Base-by-base conservation (phyloP, 1,284 basidiomycete species). In the Sporisorium iseilematis-ciliati region DNA sequence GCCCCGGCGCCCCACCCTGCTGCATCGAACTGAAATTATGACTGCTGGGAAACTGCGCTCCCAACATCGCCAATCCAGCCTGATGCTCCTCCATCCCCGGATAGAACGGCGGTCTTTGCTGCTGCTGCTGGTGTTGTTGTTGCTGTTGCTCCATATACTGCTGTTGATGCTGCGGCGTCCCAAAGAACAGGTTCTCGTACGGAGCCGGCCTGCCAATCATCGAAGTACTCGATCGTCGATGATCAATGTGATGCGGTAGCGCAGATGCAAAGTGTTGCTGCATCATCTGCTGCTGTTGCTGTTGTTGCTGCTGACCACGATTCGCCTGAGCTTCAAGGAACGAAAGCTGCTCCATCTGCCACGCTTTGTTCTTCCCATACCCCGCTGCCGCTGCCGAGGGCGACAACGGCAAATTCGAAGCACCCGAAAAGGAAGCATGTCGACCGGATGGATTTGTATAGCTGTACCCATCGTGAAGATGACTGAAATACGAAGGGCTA, bases 321-420 rank as follows among this genome's bases (percentile, higher is more conserved):
- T 38, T 72, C 0, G 65, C 73, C 49, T 78, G 77, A 7, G 74
- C 62, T 21, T 78, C 78, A 29, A 80, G 57, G 35, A 72, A 74
- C 12, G 78, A 65, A 18, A 81, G 69, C 56, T 82, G 80, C 56
- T 79, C 74, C 63, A 79, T 63, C 57, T 80, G 78, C 79, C 77
- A 81, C 3, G 75, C 71, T 41, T 68, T 69, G 64, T 78, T 73
- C 57, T 72, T 77, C 16, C 77, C 77, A 29, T 81, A 81, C 0
- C 68, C 79, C 2, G 75, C 73, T 11, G 72, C 60, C 1, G 50
- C 57, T 2, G 73, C 62, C 7, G 58, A 25, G 12, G 57, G 42
- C 10, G 65, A 62, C 10, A 51, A 12, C 3, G 60, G 59, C 20
- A 49, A 14, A 8, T 42, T 57, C 4, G 61, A 56, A 6, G 63